Evolutionary conservation across 352 stramenopile species (phyloP).

Genomic region (Pythium chondricola): DNA sequence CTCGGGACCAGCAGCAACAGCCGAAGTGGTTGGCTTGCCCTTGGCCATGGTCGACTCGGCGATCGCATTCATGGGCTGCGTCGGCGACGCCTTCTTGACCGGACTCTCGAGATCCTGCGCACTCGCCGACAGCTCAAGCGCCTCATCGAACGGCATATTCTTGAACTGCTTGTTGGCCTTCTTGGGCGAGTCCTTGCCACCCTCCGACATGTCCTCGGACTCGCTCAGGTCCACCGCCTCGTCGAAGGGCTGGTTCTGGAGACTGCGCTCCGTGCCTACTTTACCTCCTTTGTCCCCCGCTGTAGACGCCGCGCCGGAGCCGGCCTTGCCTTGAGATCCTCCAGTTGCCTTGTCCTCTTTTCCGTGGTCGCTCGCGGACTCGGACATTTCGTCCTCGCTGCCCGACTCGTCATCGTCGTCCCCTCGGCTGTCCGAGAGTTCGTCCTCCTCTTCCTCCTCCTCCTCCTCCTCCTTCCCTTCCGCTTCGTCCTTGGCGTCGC

Average conservation of each 20-base stretch:
- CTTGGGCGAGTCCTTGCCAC: constrained; percentile 52
- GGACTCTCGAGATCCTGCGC: constrained; percentile 71
- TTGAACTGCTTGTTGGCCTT: constrained; percentile 47
- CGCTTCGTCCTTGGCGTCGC: constrained; percentile 35
- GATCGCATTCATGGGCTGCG: constrained; percentile 5
- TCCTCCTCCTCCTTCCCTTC: constrained; percentile 20
- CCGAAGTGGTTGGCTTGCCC: neutral
- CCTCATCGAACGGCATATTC: constrained; percentile 80
- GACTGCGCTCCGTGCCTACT: constrained; percentile 34
- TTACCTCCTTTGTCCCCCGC: constrained; percentile 15
- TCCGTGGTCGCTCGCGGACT: constrained; percentile 43
- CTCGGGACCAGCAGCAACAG: constrained; percentile 27
- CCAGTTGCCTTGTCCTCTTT: too few relatives aligned
- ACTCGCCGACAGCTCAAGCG: constrained; percentile 74
- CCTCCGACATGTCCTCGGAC: constrained; percentile 42
- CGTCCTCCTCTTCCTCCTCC: constrained; percentile 35
- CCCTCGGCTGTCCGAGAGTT: constrained; percentile 21
- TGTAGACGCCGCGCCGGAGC: neutral
- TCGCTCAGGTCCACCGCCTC: constrained; percentile 85
- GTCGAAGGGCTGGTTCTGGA: constrained; percentile 83
- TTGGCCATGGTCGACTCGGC: neutral
- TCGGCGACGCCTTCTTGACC: constrained; percentile 22
- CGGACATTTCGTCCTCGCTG: constrained; percentile 66
- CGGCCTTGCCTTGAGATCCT: constrained; percentile 24
- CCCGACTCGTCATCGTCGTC: constrained; percentile 54